Percentiles rank a stretch among this genome's conserved stretches.
Evolutionary conservation across 1,284 basidiomycete genomes (phyloP).

Genomic region (Malassezia restricta): DNA sequence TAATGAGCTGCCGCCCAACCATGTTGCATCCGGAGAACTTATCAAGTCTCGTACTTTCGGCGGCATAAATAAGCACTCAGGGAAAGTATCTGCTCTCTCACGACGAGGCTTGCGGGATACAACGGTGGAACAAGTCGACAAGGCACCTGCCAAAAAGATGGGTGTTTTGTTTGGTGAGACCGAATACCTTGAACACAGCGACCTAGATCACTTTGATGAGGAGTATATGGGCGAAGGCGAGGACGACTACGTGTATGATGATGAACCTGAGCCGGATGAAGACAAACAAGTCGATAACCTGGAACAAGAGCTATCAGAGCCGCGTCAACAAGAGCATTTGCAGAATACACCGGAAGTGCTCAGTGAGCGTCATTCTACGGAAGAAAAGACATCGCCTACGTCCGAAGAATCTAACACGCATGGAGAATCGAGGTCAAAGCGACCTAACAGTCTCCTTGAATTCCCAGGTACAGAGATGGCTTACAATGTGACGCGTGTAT

Average conservation of each 20-base stretch:
- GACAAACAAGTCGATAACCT: slow-evolving; percentile 45
- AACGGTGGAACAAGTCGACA: not conserved
- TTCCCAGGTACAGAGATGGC: slow-evolving; percentile 57
- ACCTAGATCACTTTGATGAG: slow-evolving; percentile 35
- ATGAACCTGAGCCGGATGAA: slow-evolving; percentile 10
- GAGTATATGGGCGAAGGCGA: slow-evolving; percentile 27
- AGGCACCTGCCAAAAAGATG: slow-evolving; percentile 19
- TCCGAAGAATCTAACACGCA: not conserved
- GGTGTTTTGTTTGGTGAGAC: slow-evolving; percentile 39
- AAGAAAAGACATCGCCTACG: not conserved
- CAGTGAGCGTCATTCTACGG: not conserved
- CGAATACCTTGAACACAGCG: slow-evolving; percentile 42
- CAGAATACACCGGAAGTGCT: not conserved
- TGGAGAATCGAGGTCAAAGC: slow-evolving; percentile 4
- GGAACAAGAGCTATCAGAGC: not conserved
- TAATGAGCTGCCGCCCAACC: slow-evolving; percentile 28
- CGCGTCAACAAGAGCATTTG: not conserved
- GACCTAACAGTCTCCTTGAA: slow-evolving; percentile 44
- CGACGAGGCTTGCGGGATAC: slow-evolving; percentile 24
- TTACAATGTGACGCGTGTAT: slow-evolving; percentile 83
- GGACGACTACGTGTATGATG: slow-evolving; percentile 23
- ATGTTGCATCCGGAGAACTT: slow-evolving; percentile 29
- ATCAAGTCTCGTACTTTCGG: slow-evolving; percentile 27
- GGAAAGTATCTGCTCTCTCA: slow-evolving; percentile 43
- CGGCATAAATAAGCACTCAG: slow-evolving; percentile 27